These are phyloP conservation scores for Acorus gramineus DNA, from an alignment of 106 monocot species.

Conservation along the genomic window DNA sequence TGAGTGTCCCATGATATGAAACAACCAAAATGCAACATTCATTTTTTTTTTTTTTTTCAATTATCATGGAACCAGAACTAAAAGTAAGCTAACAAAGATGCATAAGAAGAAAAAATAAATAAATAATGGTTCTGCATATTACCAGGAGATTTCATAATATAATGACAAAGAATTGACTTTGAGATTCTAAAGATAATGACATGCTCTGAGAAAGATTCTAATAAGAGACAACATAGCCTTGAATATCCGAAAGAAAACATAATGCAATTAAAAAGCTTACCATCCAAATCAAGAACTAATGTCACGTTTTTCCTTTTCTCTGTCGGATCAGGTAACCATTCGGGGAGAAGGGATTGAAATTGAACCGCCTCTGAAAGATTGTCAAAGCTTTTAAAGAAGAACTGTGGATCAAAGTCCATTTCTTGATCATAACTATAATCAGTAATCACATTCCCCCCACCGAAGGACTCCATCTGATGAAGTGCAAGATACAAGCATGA, in stretches of 20 bases:
- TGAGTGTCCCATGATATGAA: too few relatives aligned
- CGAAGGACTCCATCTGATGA: constrained; percentile 34
- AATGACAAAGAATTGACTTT: too few relatives aligned
- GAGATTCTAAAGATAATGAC: too few relatives aligned
- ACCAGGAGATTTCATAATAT: too few relatives aligned
- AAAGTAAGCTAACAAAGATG: too few relatives aligned
- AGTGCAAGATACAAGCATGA: constrained; percentile 34
- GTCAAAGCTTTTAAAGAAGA: constrained; percentile 33
- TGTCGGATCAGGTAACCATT: constrained; percentile 21
- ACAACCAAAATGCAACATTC: too few relatives aligned
- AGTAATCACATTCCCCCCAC: constrained; percentile 22
- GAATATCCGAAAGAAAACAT: not conserved
- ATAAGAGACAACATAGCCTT: too few relatives aligned
- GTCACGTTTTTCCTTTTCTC: constrained; percentile 40
- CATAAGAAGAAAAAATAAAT: too few relatives aligned
- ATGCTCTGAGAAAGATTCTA: too few relatives aligned
- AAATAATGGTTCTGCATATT: too few relatives aligned
- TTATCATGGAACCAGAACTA: not conserved
- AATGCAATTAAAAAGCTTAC: constrained; percentile 23
- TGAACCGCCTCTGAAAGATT: constrained; percentile 34
- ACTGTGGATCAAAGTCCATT: constrained; percentile 41
- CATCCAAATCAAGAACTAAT: constrained; percentile 88
- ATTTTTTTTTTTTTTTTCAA: too few relatives aligned
- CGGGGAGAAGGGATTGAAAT: constrained; percentile 19
- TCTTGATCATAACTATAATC: constrained; percentile 16